These are phyloP conservation scores for Meyerozyma smithsonii DNA, from an alignment of 1,139 yeast genomes.

Conservation along the genomic window DNA sequence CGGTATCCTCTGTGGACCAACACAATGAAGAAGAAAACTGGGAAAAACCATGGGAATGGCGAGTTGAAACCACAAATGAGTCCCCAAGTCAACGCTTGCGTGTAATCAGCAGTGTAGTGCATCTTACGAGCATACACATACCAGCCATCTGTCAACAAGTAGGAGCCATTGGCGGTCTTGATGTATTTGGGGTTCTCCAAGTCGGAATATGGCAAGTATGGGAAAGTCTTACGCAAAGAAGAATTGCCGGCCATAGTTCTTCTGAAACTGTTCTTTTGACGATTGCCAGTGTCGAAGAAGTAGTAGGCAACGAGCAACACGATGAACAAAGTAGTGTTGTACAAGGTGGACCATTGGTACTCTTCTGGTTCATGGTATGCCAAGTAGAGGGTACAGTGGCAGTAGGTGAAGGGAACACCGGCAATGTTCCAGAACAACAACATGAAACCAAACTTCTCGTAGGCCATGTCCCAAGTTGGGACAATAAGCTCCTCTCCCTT, in stretches of 20 bases:
- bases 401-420: slow-evolving; percentile 97
- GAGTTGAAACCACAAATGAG: slow-evolving; percentile 82
- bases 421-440: slow-evolving; percentile 97
- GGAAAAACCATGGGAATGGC: slow-evolving; percentile 95
- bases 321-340: slow-evolving; percentile 53
- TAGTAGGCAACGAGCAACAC: slow-evolving; percentile 69
- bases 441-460: slow-evolving; percentile 98
- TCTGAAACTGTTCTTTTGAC: slow-evolving; percentile 93
- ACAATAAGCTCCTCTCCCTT: slow-evolving; percentile 97
- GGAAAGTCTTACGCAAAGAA: slow-evolving; percentile 78
- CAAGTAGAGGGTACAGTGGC: slow-evolving; percentile 84
- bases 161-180: slow-evolving; percentile 78
- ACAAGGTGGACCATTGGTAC: slow-evolving; percentile 64
- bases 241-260: slow-evolving; percentile 80
- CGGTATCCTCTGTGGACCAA: slow-evolving; percentile 84
- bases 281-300: slow-evolving; percentile 92
- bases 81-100: slow-evolving; percentile 89
- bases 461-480: slow-evolving; percentile 99
- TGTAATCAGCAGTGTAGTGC: slow-evolving; percentile 93
- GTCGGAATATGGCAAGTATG: slow-evolving; percentile 81
- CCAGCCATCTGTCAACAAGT: slow-evolving; percentile 91
- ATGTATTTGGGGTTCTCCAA: slow-evolving; percentile 80
- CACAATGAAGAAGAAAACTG: slow-evolving; percentile 80
- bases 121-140: slow-evolving; percentile 85
- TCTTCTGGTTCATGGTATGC: slow-evolving; percentile 79